Evolutionary conservation across 2,329 filamentous ascomycete genomes (phyloP), one percentile per base, ranked within the genome.

Genomic region (Arthrobotrys sphaeroides): DNA sequence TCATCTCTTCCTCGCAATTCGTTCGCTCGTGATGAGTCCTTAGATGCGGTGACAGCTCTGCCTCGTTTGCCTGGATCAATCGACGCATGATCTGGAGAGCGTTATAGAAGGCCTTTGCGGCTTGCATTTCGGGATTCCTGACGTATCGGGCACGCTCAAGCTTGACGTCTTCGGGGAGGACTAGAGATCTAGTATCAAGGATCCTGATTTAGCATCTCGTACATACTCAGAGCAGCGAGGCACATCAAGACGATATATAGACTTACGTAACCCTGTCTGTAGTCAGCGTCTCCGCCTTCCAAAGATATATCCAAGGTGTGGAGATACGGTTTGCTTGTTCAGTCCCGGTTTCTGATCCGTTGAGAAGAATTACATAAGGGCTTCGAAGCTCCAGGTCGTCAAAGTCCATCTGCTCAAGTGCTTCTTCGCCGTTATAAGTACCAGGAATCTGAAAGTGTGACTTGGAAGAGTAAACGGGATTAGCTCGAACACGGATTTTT

Each of bases 261-360:
- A 64, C 72, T 38, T 65, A 75, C 72, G n/a, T n/a, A 24, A 13
- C 20, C 24, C 49, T 18, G 10, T 33, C 24, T 6, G 22, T 22
- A 28, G 49, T 28, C 18, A 57, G 31, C 9, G 62, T 49, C n/a
- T 75, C 72, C 16, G 59, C 33, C 13, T 75, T 64, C 72, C 72
- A 69, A 24, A 75, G 72, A 75, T 75, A 75, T 64, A 75, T 69
- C 64, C 72, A 59, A 31, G 72, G 72, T n/a, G 64, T 75, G 1
- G 42, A 64, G 3, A 65, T 16, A 9, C 5, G 33, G 24, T n/a
- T 59, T 43, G 64, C 72, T 38, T 59, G n/a, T 36, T 47, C 22
- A 33, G 47, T 65, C 33, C 53, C 42, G 20, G 53, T n/a, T 33
- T 69, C 28, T 40, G 47, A 57, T 20, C 72, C 33, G 22, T 65